Evolutionary conservation across 352 stramenopile species (phyloP).

Genomic region (Pythium volutum): DNA sequence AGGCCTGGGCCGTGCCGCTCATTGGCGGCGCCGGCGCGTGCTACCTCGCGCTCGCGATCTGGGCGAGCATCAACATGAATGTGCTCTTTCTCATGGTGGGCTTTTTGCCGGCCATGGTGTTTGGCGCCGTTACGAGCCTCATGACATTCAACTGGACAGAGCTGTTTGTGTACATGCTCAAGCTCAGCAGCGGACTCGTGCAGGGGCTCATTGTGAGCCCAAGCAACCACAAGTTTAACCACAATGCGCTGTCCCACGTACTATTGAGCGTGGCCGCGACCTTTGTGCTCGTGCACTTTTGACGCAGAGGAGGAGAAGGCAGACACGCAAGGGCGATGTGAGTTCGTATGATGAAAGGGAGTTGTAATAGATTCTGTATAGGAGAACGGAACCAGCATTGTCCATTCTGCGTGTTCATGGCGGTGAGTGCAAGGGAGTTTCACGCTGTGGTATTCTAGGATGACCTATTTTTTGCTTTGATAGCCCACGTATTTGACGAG

Average conservation of each 20-base stretch:
- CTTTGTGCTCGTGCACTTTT: constrained; percentile 81
- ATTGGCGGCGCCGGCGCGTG: constrained; percentile 59
- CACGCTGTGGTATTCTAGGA: neutral
- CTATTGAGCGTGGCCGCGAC: constrained; percentile 80
- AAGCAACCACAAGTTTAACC: constrained; percentile 85
- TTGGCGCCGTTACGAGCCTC: constrained; percentile 66
- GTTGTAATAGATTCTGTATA: constrained; percentile 18
- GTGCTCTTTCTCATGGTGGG: constrained; percentile 78
- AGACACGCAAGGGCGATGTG: too few relatives aligned
- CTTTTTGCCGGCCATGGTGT: constrained; percentile 80
- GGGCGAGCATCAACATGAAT: constrained; percentile 82
- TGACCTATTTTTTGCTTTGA: neutral
- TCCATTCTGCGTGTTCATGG: neutral
- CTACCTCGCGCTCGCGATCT: constrained; percentile 73
- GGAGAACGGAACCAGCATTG: neutral
- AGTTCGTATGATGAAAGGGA: neutral
- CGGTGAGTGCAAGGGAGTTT: neutral
- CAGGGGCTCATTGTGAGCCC: constrained; percentile 80
- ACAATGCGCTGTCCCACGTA: constrained; percentile 86
- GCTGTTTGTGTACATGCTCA: constrained; percentile 78
- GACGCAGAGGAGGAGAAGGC: constrained; percentile 27
- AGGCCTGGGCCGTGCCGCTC: constrained; percentile 73
- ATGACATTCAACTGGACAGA: constrained; percentile 85
- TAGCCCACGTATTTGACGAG: neutral
- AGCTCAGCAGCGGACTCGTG: constrained; percentile 73